Evolutionary conservation across 805 yeast species (phyloP), one percentile per base, ranked within the genome.

Genomic region (Scheffersomyces coipomensis): DNA sequence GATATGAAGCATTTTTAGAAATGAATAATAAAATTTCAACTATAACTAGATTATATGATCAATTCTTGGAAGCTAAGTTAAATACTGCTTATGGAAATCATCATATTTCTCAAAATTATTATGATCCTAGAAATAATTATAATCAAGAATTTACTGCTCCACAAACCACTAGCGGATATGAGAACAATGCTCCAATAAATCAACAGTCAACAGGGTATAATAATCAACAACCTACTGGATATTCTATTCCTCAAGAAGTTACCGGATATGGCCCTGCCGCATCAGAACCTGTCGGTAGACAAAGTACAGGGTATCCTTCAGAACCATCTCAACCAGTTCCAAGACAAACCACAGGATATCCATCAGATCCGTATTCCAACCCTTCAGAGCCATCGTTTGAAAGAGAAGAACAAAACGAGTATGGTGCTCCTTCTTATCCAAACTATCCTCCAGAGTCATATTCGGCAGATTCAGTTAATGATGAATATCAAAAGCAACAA

Each of bases 11-110:
- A 16, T 74, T 82, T 45, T 74, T 85, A 46, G 87, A 85, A 34
- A 70, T 86, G 78, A 88, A 85, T 62, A 77, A 84, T 34, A 88
- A 89, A 52, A 75, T 89, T 39, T 82, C 85, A 39, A 81, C 88
- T 4, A 82, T 88, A 23, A 76, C 81, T 53, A 75, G 84, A 44
- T 67, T 84, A n/a, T 89, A 88, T 52, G 95, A 88, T 56, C 77
- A 76, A 43, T 72, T 85, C 35, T 67, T 88, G 43, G 95, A 89
- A 43, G 46, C 53, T n/a, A 66, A 66, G 43, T 58, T 67, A 42
- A 55, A 48, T 39, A 53, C 56, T 44, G 73, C 71, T 1, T 68
- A 66, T 48, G 60, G 62, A 5, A 56, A 48, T 39, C 71, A 66
- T 31, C 34, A 47, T 15, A 42, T 49, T 16, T 31, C 47, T n/a